Conservation (phyloP, 2,329 filamentous ascomycete genomes). For the Byssochlamys sp. region DNA sequence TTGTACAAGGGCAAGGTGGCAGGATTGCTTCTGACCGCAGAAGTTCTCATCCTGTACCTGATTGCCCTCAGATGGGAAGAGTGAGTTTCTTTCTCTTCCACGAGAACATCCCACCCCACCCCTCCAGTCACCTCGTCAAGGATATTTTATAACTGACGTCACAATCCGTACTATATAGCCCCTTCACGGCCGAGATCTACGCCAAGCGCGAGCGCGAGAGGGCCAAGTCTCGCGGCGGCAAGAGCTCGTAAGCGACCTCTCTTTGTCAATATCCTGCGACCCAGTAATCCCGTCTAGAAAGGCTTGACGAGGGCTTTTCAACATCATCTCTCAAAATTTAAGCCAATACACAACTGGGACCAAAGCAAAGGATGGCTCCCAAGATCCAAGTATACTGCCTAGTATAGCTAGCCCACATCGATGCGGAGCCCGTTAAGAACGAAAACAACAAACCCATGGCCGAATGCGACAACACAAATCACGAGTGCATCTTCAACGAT, state of each 20-base stretch:
- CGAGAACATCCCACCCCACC: background rate
- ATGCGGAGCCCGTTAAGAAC: background rate
- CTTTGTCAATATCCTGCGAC: background rate
- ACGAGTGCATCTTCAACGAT: slow-evolving; percentile 19
- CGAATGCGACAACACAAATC: slow-evolving; percentile 1
- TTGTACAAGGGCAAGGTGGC: slow-evolving; percentile 80
- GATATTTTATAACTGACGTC: background rate
- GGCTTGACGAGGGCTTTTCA: slow-evolving; percentile 4
- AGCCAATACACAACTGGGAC: slow-evolving; percentile 1
- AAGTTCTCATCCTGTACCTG: slow-evolving; percentile 69
- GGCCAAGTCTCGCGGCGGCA: slow-evolving; percentile 27
- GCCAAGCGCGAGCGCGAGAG: slow-evolving; percentile 52
- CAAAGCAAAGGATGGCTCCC: too few species aligned
- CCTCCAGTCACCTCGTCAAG: background rate
- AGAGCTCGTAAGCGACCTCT: slow-evolving; percentile 22
- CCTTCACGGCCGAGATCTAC: slow-evolving; percentile 89
- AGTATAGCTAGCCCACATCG: background rate
- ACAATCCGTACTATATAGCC: slow-evolving; percentile 33
- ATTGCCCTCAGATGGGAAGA: slow-evolving; percentile 81
- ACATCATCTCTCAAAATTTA: slow-evolving; percentile 1
- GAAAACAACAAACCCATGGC: background rate
- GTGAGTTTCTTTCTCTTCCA: slow-evolving; percentile 27
- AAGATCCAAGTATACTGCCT: background rate
- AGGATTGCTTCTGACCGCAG: slow-evolving; percentile 63
- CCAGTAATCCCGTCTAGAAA: background rate